These are phyloP conservation scores for Xylaria sp. DNA, from an alignment of 2,329 filamentous ascomycete genomes.

Conservation along the genomic window DNA sequence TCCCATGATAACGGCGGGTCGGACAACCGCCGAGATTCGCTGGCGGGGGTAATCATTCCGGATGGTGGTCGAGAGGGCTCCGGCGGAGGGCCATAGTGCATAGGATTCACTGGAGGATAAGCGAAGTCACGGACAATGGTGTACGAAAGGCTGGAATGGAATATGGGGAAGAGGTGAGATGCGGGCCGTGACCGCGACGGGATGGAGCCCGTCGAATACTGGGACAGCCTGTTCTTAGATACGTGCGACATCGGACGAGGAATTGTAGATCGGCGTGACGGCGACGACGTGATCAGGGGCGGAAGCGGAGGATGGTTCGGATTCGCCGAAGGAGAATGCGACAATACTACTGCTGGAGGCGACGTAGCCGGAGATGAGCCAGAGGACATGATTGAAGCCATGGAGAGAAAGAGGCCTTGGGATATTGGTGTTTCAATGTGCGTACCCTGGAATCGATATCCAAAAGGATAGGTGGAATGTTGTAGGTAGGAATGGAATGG, in stretches of 20 bases:
- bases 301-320: constrained; percentile 65
- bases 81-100: constrained; percentile 93
- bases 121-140: constrained; percentile 96
- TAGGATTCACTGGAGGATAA: constrained; percentile 81
- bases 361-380: constrained; percentile 65
- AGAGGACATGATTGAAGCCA: constrained; percentile 67
- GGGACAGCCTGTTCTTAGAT: constrained; percentile 83
- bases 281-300: constrained; percentile 67
- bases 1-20: constrained; percentile 84
- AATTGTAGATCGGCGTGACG: constrained; percentile 67
- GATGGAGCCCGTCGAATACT: constrained; percentile 79
- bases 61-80: constrained; percentile 77
- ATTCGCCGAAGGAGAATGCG: constrained; percentile 54
- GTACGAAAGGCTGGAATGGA: constrained; percentile 86
- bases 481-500: constrained; percentile 18
- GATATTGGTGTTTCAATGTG: constrained; percentile 39
- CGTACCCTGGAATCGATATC: constrained; percentile 46
- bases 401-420: constrained; percentile 52
- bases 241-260: constrained; percentile 79
- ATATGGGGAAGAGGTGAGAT: constrained; percentile 84
- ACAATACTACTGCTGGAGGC: constrained; percentile 58
- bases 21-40: constrained; percentile 82
- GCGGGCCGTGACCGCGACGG: constrained; percentile 78
- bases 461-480: constrained; percentile 30
- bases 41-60: constrained; percentile 83